Conservation (phyloP, 495 filamentous ascomycete species). For the Penicillium silybi region DNA sequence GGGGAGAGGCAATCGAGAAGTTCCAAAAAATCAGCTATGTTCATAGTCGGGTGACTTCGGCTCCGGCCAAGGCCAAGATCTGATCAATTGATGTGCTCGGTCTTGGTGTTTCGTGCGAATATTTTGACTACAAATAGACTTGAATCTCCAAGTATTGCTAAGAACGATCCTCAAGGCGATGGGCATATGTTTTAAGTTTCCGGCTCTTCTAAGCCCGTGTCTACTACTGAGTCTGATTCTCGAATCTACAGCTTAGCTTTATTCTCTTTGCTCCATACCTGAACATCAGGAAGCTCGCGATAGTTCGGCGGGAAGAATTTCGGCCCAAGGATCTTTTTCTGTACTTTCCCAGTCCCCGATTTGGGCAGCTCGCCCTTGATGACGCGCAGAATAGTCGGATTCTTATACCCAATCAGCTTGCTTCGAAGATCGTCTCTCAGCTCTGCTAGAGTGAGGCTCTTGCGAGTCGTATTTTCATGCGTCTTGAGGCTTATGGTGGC, state of each 20-base stretch:
- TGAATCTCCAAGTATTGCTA: too few species aligned
- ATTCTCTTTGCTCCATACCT: constrained; percentile 32
- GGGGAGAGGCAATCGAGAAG: constrained; percentile 44
- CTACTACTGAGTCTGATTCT: background rate
- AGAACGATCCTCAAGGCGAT: too few species aligned
- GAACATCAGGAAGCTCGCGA: constrained; percentile 28
- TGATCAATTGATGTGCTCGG: constrained; percentile 4
- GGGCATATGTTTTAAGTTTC: background rate
- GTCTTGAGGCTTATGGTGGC: constrained; percentile 38
- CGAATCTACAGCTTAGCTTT: constrained; percentile 12
- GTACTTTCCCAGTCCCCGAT: constrained; percentile 45
- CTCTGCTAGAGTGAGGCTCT: constrained; percentile 28
- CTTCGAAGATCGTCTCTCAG: constrained; percentile 38
- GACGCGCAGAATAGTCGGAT: constrained; percentile 44
- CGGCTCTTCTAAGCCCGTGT: background rate
- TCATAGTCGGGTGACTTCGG: constrained; percentile 33
- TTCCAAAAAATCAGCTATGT: constrained; percentile 50
- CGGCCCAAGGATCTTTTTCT: constrained; percentile 48
- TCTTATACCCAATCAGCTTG: constrained; percentile 42
- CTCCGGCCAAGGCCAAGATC: constrained; percentile 32
- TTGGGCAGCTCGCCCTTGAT: constrained; percentile 46
- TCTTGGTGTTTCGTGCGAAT: background rate
- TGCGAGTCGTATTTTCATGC: constrained; percentile 13
- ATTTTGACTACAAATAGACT: background rate
- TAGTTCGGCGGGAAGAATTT: constrained; percentile 41